These are phyloP conservation scores for Solanum rostratum DNA, from an alignment of 257 asterid genomes.

Conservation along the genomic window DNA sequence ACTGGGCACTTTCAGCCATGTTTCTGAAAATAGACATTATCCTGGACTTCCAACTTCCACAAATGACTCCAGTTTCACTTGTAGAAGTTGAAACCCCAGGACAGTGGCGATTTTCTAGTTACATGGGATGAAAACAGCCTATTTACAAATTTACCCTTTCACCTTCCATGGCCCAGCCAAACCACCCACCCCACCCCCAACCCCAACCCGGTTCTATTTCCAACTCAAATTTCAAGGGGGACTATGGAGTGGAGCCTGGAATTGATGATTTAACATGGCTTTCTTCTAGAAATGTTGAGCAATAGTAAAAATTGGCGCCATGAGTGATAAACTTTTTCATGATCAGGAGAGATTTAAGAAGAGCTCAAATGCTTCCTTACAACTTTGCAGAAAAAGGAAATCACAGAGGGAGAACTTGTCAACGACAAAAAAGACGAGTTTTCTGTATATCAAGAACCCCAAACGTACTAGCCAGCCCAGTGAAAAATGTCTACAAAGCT, in stretches of 20 bases:
- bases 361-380: background rate
- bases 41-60: background rate
- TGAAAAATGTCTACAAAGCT: background rate
- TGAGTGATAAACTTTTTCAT: background rate
- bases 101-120: background rate
- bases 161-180: background rate
- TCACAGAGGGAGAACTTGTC: background rate
- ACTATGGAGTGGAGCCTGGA: background rate
- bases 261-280: background rate
- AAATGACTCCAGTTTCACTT: background rate
- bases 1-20: background rate
- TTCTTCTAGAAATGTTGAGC: background rate
- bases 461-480: background rate
- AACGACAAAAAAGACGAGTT: background rate
- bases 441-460: background rate
- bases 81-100: background rate
- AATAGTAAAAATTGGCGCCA: background rate
- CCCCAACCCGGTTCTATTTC: background rate
- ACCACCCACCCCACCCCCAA: background rate
- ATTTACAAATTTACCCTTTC: background rate
- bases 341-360: background rate
- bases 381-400: background rate
- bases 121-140: background rate
- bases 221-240: background rate
- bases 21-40: background rate